Conservation (phyloP, 148 eudicot species). For the Drosera capensis region DNA sequence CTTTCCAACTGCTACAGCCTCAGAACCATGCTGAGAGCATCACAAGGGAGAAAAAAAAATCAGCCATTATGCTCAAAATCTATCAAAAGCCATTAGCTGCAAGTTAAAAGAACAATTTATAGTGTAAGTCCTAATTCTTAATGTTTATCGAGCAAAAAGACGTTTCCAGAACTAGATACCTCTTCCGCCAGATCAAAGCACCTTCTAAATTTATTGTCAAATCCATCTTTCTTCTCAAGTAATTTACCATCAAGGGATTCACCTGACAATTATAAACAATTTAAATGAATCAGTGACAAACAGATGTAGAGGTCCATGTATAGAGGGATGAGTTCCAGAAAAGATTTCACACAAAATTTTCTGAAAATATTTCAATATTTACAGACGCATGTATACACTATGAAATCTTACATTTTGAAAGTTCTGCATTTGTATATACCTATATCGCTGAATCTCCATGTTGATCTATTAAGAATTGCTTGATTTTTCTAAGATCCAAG, state of each 20-base stretch:
- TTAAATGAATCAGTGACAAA: background rate
- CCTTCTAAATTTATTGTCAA: constrained; percentile 50
- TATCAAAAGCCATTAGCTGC: background rate
- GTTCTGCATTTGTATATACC: too few relatives aligned
- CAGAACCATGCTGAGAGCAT: constrained; percentile 58
- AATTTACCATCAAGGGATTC: constrained; percentile 35
- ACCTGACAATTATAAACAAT: constrained; percentile 24
- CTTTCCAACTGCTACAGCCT: constrained; percentile 47
- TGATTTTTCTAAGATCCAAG: too few relatives aligned
- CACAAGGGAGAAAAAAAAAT: background rate
- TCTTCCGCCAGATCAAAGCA: constrained; percentile 51
- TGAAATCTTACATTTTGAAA: too few relatives aligned
- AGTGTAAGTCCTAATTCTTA: background rate
- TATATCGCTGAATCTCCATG: too few relatives aligned
- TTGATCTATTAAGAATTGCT: too few relatives aligned
- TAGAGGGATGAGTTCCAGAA: background rate
- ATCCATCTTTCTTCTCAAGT: constrained; percentile 45
- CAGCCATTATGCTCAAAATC: background rate
- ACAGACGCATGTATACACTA: too few relatives aligned
- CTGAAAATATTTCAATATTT: too few relatives aligned
- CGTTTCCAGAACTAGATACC: constrained; percentile 25
- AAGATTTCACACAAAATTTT: too few relatives aligned
- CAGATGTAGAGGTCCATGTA: background rate
- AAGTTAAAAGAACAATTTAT: background rate
- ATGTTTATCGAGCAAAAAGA: background rate